Conservation (phyloP, 2,329 filamentous ascomycete genomes). For the Coniochaeta sp. region DNA sequence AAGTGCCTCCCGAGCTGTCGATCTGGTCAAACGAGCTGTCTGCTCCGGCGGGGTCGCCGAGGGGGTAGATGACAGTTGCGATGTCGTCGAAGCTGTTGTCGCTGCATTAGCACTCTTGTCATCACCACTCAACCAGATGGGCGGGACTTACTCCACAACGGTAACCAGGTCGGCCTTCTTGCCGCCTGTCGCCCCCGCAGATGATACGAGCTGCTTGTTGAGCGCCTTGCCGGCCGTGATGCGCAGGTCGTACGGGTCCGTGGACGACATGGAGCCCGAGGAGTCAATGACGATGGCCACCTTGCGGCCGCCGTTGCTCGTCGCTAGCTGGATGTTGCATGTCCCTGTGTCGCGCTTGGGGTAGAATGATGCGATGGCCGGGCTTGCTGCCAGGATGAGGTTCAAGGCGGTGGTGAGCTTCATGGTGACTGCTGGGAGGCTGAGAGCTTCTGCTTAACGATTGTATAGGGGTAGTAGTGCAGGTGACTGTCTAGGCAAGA, state of each 20-base stretch:
- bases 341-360: slow-evolving; percentile 3
- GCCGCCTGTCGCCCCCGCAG: slow-evolving; percentile 6
- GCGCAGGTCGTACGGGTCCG: slow-evolving; percentile 10
- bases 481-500: neutral
- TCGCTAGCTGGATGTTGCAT: slow-evolving; percentile 9
- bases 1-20: slow-evolving; percentile 10
- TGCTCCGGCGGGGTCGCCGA: slow-evolving; percentile 10
- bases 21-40: slow-evolving; percentile 9
- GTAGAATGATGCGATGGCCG: neutral
- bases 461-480: neutral
- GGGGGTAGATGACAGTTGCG: slow-evolving; percentile 10
- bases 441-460: neutral
- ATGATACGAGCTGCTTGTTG: slow-evolving; percentile 8
- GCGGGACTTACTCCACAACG: slow-evolving; percentile 10
- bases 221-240: slow-evolving; percentile 10
- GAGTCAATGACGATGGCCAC: slow-evolving; percentile 12
- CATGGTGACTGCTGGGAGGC: neutral
- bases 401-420: neutral
- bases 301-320: slow-evolving; percentile 9
- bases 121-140: too few species aligned
- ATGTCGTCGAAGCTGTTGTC: slow-evolving; percentile 9
- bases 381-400: neutral
- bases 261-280: slow-evolving; percentile 12
- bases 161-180: slow-evolving; percentile 10
- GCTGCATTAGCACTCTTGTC: neutral